Base-by-base conservation (phyloP, 495 filamentous ascomycete genomes). In the Hypoxylon intermedium region DNA sequence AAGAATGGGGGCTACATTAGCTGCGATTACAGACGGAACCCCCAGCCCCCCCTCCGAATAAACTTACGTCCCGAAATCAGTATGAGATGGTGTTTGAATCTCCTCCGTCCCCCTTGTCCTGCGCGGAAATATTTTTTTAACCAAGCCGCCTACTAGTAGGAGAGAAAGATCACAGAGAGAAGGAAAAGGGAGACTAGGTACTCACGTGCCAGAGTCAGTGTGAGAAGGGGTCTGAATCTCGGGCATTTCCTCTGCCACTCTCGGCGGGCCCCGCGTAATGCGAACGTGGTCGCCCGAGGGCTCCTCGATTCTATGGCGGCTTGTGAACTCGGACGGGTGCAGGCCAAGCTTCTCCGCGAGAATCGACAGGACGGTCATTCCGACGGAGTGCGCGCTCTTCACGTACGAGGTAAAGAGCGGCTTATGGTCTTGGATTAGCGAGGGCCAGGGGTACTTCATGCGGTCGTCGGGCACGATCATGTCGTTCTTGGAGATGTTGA, bases 261-360 rank as follows among this genome's bases (percentile, higher is more conserved):
- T 57, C 6, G 71, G 66, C 24, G 66, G 66, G 2, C 68, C 68
- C 9, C 68, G 58, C 5, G 67, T 74, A 36, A 87, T 80, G 15
- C 85, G 82, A 9, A 85, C 72, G 62, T 87, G 83, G 60, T 87
- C 83, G 12, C 85, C 85, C 9, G 82, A 85, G 11, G 57, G 41
- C 7, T 71, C 67, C 23, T 72, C 43, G n/a, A 82, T 76, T 18
- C 75, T 74, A 65, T 88, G 85, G 3, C 85, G 70, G 26, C 68
- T 69, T 28, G 70, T 34, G 6, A 88, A 73, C 3, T 79, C 80
- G 6, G 66, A 59, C 0, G 75, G 66, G 18, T 77, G 79, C n/a
- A 88, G 74, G 18, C 69, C 70, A 0, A 88, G 74, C 37, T 77
- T 74, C 0, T 63, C 58, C 47, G 83, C 83, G 23, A 89, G 76